These are phyloP conservation scores for Rhodotorula sp. DNA, from an alignment of 1,284 basidiomycete genomes.

Conservation along the genomic window DNA sequence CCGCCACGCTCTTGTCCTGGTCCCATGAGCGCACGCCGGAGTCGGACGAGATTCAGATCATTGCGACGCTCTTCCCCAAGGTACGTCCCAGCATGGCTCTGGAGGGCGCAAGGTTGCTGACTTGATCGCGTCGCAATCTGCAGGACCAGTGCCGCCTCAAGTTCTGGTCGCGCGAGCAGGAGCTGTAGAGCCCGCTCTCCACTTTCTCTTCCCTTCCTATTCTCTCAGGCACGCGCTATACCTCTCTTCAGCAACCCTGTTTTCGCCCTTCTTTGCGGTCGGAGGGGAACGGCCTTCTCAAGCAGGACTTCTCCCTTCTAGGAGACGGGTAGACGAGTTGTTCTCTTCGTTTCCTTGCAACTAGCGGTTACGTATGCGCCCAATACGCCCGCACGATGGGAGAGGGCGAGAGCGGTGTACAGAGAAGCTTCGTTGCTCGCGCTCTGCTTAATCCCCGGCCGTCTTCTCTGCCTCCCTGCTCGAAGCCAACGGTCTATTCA, in stretches of 20 bases:
- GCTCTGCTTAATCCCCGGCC: too few species aligned
- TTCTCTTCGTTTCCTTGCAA: too few species aligned
- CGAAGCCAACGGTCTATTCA: too few species aligned
- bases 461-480: too few species aligned
- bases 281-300: too few species aligned
- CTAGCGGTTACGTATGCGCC: too few species aligned
- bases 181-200: not conserved
- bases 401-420: too few species aligned
- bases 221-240: not conserved
- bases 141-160: slow-evolving; percentile 85
- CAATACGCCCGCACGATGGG: too few species aligned
- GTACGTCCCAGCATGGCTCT: not conserved
- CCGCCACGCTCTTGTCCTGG: slow-evolving; percentile 79
- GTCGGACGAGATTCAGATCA: slow-evolving; percentile 80
- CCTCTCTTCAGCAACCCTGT: too few species aligned
- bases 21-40: slow-evolving; percentile 78
- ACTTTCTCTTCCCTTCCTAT: not conserved
- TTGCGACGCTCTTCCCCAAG: slow-evolving; percentile 44
- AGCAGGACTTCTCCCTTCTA: too few species aligned
- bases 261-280: not conserved
- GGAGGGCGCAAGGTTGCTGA: slow-evolving; percentile 19
- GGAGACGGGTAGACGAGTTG: too few species aligned
- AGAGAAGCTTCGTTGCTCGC: too few species aligned
- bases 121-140: slow-evolving; percentile 70
- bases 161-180: slow-evolving; percentile 53